Evolutionary conservation across 768 basidiomycete genomes (phyloP).

Genomic region (Naematelia encephala): DNA sequence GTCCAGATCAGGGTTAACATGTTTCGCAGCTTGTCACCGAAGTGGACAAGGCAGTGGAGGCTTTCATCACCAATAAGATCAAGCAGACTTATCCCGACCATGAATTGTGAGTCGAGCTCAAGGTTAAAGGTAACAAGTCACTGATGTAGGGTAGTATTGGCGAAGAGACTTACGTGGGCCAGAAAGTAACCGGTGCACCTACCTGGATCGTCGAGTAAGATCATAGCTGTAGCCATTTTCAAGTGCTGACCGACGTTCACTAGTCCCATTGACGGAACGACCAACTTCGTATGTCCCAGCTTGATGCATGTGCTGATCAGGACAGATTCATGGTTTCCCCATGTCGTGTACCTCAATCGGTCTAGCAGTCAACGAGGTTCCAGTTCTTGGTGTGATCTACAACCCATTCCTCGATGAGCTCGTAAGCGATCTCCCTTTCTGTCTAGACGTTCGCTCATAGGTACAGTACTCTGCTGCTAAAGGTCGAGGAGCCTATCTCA

Average conservation of each 20-base stretch:
- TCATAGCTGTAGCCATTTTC: neutral
- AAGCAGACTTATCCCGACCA: slow-evolving; percentile 66
- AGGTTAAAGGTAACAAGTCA: neutral
- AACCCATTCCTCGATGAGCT: slow-evolving; percentile 87
- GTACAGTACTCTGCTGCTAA: slow-evolving; percentile 66
- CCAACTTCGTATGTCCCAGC: slow-evolving; percentile 41
- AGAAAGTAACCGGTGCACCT: slow-evolving; percentile 73
- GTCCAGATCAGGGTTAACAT: neutral
- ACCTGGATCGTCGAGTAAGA: slow-evolving; percentile 66
- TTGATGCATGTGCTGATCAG: slow-evolving; percentile 15
- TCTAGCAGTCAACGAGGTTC: slow-evolving; percentile 73
- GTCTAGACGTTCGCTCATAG: neutral
- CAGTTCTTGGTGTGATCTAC: slow-evolving; percentile 86
- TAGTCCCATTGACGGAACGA: slow-evolving; percentile 46
- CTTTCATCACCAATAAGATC: slow-evolving; percentile 71
- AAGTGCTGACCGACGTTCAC: neutral
- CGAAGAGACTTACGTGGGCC: slow-evolving; percentile 74
- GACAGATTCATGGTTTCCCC: slow-evolving; percentile 58
- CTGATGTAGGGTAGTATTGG: slow-evolving; percentile 64
- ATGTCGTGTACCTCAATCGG: slow-evolving; percentile 89
- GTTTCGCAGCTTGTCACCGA: slow-evolving; percentile 70
- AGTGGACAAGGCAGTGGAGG: slow-evolving; percentile 88
- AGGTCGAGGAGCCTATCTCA: slow-evolving; percentile 76
- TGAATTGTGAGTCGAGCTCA: slow-evolving; percentile 64
- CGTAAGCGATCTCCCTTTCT: slow-evolving; percentile 51